phyloP scores from a whole-genome alignment of 2,329 filamentous ascomycete genomes.

The Botrytis fragariae region DNA sequence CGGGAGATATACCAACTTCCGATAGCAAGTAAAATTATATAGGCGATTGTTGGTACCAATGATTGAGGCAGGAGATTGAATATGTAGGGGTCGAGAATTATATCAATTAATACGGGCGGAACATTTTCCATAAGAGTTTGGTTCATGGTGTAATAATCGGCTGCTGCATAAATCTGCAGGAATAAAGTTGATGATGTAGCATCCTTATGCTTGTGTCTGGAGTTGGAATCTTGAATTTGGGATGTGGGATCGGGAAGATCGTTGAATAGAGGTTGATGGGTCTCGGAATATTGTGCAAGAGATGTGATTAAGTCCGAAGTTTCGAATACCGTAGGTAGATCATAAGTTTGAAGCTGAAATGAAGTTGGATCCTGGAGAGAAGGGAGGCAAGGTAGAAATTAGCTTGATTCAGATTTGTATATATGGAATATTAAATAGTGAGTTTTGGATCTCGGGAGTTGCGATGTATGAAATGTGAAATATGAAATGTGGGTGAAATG shows the following conservation, averaged over 20 bases:
- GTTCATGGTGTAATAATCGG: conserved; percentile 82
- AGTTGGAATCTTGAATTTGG: conserved; percentile 12
- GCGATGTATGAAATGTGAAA: neutral
- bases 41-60: conserved; percentile 67
- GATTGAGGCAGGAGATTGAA: conserved; percentile 77
- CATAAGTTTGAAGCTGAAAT: conserved; percentile 67
- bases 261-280: conserved; percentile 42
- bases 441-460: neutral
- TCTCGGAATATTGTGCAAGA: conserved; percentile 59
- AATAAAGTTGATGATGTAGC: conserved; percentile 33
- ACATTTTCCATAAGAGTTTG: conserved; percentile 70
- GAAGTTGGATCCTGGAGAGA: conserved; percentile 75
- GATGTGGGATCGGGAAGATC: conserved; percentile 25
- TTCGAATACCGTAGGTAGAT: conserved; percentile 59
- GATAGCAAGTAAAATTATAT: conserved; percentile 60
- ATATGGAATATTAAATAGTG: conserved; percentile 8
- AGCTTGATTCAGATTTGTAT: conserved; percentile 24
- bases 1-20: conserved; percentile 36
- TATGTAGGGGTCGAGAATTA: conserved; percentile 83
- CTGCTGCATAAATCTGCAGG: conserved; percentile 70
- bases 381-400: neutral
- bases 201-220: conserved; percentile 21
- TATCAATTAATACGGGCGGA: conserved; percentile 72
- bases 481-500: neutral
- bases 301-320: conserved; percentile 63